Evolutionary conservation across 169 alveolate species (phyloP), one percentile per base, ranked within the genome.

Genomic region (Blepharisma undulans): DNA sequence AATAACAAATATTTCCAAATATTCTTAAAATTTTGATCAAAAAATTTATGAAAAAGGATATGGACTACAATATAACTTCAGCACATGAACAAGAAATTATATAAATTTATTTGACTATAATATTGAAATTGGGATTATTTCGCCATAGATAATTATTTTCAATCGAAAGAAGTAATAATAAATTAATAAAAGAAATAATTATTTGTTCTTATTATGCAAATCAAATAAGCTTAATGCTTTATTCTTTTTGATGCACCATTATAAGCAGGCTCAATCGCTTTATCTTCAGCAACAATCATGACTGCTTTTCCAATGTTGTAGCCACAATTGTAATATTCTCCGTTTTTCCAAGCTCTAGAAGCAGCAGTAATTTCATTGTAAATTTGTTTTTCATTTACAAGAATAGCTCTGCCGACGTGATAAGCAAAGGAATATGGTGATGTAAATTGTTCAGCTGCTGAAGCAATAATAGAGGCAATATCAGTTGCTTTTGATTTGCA

Each of bases 1-100:
- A 95, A 95, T 93, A 95, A 93, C 80, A 82, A 84, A 16, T 91
- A 90, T 48, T 93, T 95, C 84, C 95, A 93, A 76, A 29, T 90
- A 90, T 82, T 90, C 94, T n/a, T 95, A 85, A 85, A 86, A 86
- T 72, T 86, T 86, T 16, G 91, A 86, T 4, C 71, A 6, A 19
- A 86, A 86, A 61, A 22, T 5, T 8, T 60, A 66, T 72, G 72
- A 33, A 8, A 86, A 86, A 72, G 91, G 84, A 12, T 86, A 85
- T 84, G 80, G 80, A 72, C 7, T 84, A 86, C 61, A 79, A 30
- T 27, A 25, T 21, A 30, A 33, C 72, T 33, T 22, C 87, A 32
- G 87, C 87, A 12, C 87, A 66, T 79, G 27, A 66, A n/a, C 80
- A 72, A 72, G n/a, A n/a, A n/a, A n/a, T n/a, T n/a, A n/a, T n/a